Evolutionary conservation across 2,329 filamentous ascomycete species (phyloP), one percentile per base, ranked within the genome.

Genomic region (Hypoxylon sp.): DNA sequence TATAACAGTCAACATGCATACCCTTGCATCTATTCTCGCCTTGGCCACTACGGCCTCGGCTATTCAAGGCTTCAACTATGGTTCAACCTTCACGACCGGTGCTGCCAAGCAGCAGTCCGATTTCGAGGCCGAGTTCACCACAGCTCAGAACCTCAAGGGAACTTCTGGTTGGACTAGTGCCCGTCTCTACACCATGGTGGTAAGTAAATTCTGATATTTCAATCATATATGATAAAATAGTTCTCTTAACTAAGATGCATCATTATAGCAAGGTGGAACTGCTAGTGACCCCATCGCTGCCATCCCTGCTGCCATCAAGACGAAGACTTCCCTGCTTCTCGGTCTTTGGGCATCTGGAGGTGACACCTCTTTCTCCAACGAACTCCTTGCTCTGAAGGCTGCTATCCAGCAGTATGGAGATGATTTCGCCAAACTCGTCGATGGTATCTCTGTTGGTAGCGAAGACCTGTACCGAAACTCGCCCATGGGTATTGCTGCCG

Each of bases 381-480:
- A 97, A 82, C 82, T 97, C 52, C 78, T 84, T 2, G 93, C 93
- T 13, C 85, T 97, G 53, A 87, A 87, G 78, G 81, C 84, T 47
- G 92, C 93, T 72, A 91, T 94, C 71, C 72, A 80, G 53, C 84
- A 89, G 75, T 94, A 93, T 78, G 93, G 92, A 63, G 80, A 82
- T 8, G 82, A 85, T 52, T 89, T 97, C 74, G 86, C 86, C 42
- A 82, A 85, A 62, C 83, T 92, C 17, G 89, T 97, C 47, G 91
- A 89, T 62, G 94, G 93, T 79, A 95, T 97, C 81, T 94, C 93
- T 0, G 89, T 97, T 58, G 94, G 94, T 69, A 92, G 87, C 72
- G 94, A 97, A 85, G 94, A 97, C 79, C 86, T 96, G 47, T 96
- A 96, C 86, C 91, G 93, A 76, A 87, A 86, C 80, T 92, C 92